Evolutionary conservation across 768 basidiomycete species (phyloP), one percentile per base, ranked within the genome.

Genomic region (Mrakia hoshinonis): DNA sequence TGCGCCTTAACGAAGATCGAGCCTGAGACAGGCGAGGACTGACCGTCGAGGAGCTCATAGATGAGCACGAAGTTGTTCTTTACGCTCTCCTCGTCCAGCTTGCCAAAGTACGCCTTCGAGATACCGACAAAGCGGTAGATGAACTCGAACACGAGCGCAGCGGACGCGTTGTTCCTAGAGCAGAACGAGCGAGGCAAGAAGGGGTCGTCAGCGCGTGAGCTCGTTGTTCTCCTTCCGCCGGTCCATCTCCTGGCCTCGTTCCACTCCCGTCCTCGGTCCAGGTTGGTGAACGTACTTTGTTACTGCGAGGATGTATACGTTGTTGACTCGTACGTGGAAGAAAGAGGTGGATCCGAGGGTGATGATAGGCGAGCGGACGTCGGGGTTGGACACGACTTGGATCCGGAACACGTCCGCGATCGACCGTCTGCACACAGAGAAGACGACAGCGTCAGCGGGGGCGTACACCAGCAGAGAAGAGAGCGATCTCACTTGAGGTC

Each of bases 1-100:
- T n/a, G n/a, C n/a, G n/a, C n/a, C n/a, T n/a, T n/a, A n/a, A n/a
- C n/a, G n/a, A n/a, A n/a, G n/a, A n/a, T n/a, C n/a, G n/a, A 62
- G 39, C 24, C n/a, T 36, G 43, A 58, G 1, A 15, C 11, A 22
- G 46, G 11, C 10, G n/a, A 34, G 3, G 2, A 79, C 86, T 72
- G 73, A 93, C 95, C 95, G 77, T 99, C 96, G 75, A 98, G 89
- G 51, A 99, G 85, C 80, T 99, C 96, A 76, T 99, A 99, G 55
- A 99, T 95, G 63, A 99, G 82, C 54, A 94, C 93, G 80, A 99
- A 99, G 81, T 99, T 99, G 80, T 95, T 98, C 87, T 98, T 99
- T 75, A 99, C 88, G 26, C 90, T 86, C 79, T 97, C 95, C 79
- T 99, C 96, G 77, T 99, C 96, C 29, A 99, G 86, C 81, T 97